These are phyloP conservation scores for Carex myosuroides DNA, from an alignment of 176 grass and related monocot genomes.

Conservation along the genomic window DNA sequence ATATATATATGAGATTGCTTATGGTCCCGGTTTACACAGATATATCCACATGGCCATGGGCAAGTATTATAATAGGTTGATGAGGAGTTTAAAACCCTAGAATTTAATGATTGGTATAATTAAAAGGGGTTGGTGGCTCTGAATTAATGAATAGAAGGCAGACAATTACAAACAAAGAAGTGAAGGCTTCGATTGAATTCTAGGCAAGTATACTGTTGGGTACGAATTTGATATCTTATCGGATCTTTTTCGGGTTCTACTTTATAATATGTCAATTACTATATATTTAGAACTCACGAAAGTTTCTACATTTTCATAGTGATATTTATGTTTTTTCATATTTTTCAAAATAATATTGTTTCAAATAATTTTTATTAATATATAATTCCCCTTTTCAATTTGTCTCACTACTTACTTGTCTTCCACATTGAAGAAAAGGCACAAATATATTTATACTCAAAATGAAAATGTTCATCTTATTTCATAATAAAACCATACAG, in stretches of 20 bases:
- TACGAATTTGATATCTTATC: background rate
- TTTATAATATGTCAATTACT: background rate
- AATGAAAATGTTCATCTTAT: background rate
- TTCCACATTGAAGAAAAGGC: background rate
- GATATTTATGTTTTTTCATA: background rate
- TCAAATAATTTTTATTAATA: too few relatives aligned
- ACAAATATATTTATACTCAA: background rate
- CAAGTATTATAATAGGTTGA: conserved; percentile 9
- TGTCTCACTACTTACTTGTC: background rate
- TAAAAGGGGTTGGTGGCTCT: conserved; percentile 6
- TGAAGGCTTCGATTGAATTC: background rate
- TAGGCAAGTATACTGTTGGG: background rate
- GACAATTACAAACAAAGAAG: background rate
- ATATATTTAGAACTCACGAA: background rate
- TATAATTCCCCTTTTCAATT: too few relatives aligned
- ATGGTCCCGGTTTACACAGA: background rate
- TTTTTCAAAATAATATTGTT: too few relatives aligned
- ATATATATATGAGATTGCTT: conserved; percentile 1
- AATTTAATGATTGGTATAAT: conserved; percentile 16
- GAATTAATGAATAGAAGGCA: conserved; percentile 1
- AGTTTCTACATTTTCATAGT: background rate
- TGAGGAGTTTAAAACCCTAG: background rate
- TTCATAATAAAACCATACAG: background rate
- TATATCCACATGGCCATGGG: conserved; percentile 16
- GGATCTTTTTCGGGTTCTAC: background rate